phyloP scores from a whole-genome alignment of 371 early-diverging fungal genomes.

The Gilbertella persicaria region DNA sequence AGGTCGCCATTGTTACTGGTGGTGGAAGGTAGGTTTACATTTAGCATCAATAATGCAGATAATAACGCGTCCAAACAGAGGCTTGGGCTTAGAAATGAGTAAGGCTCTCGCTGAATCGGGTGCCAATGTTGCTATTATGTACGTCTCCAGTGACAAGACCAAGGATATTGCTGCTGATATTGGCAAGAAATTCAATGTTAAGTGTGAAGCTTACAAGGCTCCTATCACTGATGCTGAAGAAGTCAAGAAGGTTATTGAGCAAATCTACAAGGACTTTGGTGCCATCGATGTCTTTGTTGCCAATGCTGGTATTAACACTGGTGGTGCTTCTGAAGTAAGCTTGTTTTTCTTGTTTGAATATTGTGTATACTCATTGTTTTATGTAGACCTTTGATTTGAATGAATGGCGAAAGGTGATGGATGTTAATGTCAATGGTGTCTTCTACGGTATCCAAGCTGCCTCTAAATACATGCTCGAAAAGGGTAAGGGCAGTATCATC shows the following conservation, averaged over 20 bases:
- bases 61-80: conserved; percentile 15
- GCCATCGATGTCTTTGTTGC: conserved; percentile 50
- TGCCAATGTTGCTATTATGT: conserved; percentile 51
- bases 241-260: conserved; percentile 32
- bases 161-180: conserved; percentile 41
- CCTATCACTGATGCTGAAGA: conserved; percentile 34
- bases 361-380: background rate
- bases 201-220: conserved; percentile 47
- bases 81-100: conserved; percentile 48
- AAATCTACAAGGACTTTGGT: conserved; percentile 45
- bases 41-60: background rate
- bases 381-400: conserved; percentile 32
- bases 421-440: conserved; percentile 52
- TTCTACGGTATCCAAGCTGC: conserved; percentile 47
- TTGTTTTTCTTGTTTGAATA: background rate
- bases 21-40: conserved; percentile 39
- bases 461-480: conserved; percentile 44
- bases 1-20: conserved; percentile 47
- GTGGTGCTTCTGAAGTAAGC: conserved; percentile 39
- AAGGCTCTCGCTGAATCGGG: conserved; percentile 50
- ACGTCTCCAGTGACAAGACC: conserved; percentile 44
- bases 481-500: conserved; percentile 46
- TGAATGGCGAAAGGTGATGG: conserved; percentile 43
- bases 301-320: conserved; percentile 46
- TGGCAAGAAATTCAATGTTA: conserved; percentile 34